phyloP scores from a whole-genome alignment of 805 yeast genomes.

The Myxozyma kluyveri region DNA sequence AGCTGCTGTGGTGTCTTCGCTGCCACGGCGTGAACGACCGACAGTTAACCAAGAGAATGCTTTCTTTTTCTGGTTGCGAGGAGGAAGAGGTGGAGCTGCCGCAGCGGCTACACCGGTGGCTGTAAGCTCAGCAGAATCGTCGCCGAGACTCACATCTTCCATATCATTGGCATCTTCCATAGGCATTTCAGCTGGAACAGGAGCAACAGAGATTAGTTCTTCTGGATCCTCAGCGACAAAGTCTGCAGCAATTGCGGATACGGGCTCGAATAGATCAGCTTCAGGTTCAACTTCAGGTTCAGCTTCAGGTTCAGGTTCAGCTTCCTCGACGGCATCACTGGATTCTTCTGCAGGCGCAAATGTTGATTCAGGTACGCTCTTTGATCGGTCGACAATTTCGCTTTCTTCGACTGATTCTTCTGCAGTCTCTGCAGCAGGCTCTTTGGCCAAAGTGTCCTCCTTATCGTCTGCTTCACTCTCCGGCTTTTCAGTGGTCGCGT shows the following conservation, averaged over 20 bases:
- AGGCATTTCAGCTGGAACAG: background rate
- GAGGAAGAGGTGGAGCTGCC: constrained; percentile 21
- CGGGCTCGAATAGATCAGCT: background rate
- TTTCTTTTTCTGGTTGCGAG: constrained; percentile 21
- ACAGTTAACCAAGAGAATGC: constrained; percentile 36
- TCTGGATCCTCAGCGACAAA: no score
- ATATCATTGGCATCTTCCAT: no score
- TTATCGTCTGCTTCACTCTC: no score
- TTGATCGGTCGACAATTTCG: constrained; percentile 1
- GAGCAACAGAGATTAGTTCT: background rate
- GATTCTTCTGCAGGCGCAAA: background rate
- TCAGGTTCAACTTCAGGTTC: constrained; percentile 2
- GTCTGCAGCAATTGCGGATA: constrained; percentile 41
- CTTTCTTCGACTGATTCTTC: background rate
- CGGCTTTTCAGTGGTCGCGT: constrained; percentile 4
- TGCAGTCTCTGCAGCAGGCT: no score
- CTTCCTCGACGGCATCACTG: constrained; percentile 2
- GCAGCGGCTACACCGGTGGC: constrained; percentile 1
- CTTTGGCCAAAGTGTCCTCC: no score
- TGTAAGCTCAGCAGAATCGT: constrained; percentile 1
- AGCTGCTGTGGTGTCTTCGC: background rate
- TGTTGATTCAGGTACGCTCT: background rate
- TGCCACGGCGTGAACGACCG: constrained; percentile 7
- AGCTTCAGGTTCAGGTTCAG: constrained; percentile 4
- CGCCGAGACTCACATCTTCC: constrained; percentile 22